phyloP scores from a whole-genome alignment of 2,329 filamentous ascomycete genomes.

The Fusarium setosum region DNA sequence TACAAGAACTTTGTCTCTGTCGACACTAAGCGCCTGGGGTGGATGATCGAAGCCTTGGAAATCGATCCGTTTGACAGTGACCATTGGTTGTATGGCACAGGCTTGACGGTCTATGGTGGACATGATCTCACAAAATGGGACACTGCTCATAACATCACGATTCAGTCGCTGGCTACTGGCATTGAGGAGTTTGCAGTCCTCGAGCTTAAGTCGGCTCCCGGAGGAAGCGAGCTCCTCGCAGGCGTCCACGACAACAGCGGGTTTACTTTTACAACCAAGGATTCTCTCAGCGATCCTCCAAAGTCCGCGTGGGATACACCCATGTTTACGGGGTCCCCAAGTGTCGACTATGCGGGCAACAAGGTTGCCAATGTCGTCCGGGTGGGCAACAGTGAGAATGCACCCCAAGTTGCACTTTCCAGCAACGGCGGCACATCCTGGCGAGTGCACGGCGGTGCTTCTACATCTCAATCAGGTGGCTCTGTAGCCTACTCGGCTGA shows the following conservation, averaged over 20 bases:
- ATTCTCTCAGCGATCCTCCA: constrained; percentile 55
- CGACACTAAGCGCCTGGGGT: constrained; percentile 64
- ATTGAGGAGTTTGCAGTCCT: constrained; percentile 66
- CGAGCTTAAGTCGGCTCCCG: constrained; percentile 59
- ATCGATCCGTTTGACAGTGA: constrained; percentile 69
- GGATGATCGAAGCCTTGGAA: constrained; percentile 70
- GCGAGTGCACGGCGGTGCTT: constrained; percentile 59
- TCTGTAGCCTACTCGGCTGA: constrained; percentile 62
- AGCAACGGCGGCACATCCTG: constrained; percentile 62
- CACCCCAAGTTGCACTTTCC: constrained; percentile 60
- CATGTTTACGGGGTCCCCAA: constrained; percentile 56
- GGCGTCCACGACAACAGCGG: constrained; percentile 64
- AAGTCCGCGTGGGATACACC: constrained; percentile 59
- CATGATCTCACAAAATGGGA: constrained; percentile 68
- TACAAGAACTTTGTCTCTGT: constrained; percentile 59
- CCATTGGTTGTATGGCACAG: constrained; percentile 72
- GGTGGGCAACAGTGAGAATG: constrained; percentile 57
- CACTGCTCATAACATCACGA: constrained; percentile 58
- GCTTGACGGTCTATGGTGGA: constrained; percentile 64
- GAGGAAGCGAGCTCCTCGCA: constrained; percentile 62
- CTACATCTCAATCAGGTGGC: constrained; percentile 56
- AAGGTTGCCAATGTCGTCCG: constrained; percentile 60
- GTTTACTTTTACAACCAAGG: constrained; percentile 57
- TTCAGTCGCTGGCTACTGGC: constrained; percentile 63
- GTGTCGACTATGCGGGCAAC: constrained; percentile 62